These are phyloP conservation scores for Catunica adiposa DNA, from an alignment of 2,329 filamentous ascomycete species.

Conservation along the genomic window DNA sequence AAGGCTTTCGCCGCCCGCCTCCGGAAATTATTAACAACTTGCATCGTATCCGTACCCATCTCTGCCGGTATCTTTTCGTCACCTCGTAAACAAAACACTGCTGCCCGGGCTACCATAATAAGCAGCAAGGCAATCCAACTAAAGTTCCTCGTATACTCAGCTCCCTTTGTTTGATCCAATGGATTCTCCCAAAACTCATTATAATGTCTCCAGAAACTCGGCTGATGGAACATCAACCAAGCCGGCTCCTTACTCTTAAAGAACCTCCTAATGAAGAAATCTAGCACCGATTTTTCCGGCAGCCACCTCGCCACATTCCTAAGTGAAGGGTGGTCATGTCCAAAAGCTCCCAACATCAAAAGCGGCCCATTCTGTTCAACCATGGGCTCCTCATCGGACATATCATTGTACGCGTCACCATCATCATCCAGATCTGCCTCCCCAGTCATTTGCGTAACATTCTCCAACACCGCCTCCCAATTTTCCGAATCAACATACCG, in stretches of 20 bases:
- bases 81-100: constrained; percentile 18
- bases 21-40: constrained; percentile 17
- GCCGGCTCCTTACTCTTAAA: constrained; percentile 19
- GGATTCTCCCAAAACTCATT: constrained; percentile 18
- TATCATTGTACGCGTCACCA: constrained; percentile 16
- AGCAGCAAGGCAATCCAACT: constrained; percentile 21
- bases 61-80: constrained; percentile 16
- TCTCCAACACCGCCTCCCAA: constrained; percentile 21
- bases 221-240: constrained; percentile 21
- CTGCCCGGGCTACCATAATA: constrained; percentile 20
- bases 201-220: constrained; percentile 19
- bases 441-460: constrained; percentile 16
- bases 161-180: constrained; percentile 15
- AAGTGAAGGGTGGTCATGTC: constrained; percentile 13
- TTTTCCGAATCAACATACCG: constrained; percentile 20
- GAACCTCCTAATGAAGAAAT: constrained; percentile 19
- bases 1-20: constrained; percentile 19
- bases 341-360: constrained; percentile 18
- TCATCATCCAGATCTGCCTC: constrained; percentile 12
- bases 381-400: constrained; percentile 13
- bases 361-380: constrained; percentile 16
- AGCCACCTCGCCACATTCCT: constrained; percentile 16
- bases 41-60: constrained; percentile 15
- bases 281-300: constrained; percentile 17
- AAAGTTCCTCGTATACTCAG: constrained; percentile 13